These are phyloP conservation scores for Aspergillus sp. DNA, from an alignment of 2,329 filamentous ascomycete species.

Conservation along the genomic window DNA sequence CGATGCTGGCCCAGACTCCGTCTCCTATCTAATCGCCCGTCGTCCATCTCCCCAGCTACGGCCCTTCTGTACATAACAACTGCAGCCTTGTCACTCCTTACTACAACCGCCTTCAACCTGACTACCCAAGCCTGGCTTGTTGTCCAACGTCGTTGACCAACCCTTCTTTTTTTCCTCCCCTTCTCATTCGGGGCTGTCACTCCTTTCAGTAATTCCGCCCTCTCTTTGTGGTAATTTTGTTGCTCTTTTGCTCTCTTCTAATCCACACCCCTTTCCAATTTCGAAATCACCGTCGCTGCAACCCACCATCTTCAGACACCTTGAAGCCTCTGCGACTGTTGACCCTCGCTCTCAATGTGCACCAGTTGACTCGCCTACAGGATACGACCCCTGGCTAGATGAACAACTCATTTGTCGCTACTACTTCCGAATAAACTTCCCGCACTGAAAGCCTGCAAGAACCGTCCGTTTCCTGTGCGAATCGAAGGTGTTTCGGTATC, in stretches of 20 bases:
- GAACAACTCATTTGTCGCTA: constrained; percentile 12
- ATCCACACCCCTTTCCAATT: neutral
- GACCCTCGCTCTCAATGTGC: constrained; percentile 10
- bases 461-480: constrained; percentile 4
- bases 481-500: constrained; percentile 6
- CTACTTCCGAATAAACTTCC: neutral
- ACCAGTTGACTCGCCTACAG: constrained; percentile 5
- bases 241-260: neutral
- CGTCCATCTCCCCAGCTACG: neutral
- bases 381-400: constrained; percentile 12
- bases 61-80: constrained; percentile 3
- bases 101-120: constrained; percentile 12
- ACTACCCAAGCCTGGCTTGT: constrained; percentile 13
- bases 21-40: constrained; percentile 12
- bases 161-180: constrained; percentile 8
- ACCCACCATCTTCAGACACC: constrained; percentile 9
- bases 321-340: neutral
- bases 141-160: constrained; percentile 15
- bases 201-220: constrained; percentile 21
- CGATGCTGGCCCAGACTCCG: constrained; percentile 5
- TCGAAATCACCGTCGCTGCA: constrained; percentile 1
- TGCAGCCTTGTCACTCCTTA: constrained; percentile 17
- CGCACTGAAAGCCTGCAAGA: neutral
- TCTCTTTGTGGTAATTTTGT: constrained; percentile 4
- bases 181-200: constrained; percentile 16